Base-by-base conservation (phyloP, 2,329 filamentous ascomycete genomes). In the Epichloe bromicola region DNA sequence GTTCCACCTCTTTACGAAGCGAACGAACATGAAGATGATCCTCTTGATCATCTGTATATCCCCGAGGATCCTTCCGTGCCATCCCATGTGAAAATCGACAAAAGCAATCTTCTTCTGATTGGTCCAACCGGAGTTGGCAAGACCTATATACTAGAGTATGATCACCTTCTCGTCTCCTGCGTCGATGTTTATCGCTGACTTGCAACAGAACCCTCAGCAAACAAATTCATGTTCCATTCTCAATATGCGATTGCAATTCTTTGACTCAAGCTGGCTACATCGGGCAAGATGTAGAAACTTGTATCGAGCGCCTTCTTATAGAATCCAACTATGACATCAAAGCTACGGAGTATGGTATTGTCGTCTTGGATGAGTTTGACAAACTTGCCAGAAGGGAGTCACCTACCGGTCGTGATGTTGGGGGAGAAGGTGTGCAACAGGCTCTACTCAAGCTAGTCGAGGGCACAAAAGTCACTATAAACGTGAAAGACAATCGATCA, bases 251-350 rank as follows among this genome's bases (percentile, higher is more conserved):
- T 67, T 97, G 91, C 67, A 96, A 93, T 48, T 87, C 90, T 5
- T 89, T 97, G 56, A 97, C 91, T 0, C 91, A 96, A 69, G 91
- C 91, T 4, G 91, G 93, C 26, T 98, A 98, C 61, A 96, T 98
- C 58, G 93, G 93, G 33, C 91, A 97, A 63, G 93, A 98, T 63
- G 91, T 91, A n/a, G 93, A 98, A 64, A 84, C 88, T 1, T 96
- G 91, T 60, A 88, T 98, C 40, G 88, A 96, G 62, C 79, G 93
- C 43, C 75, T 98, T 26, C 74, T 98, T 10, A 86, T 94, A 51
- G 89, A 94, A 53, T 83, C 91, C 8, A 91, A 94, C 64, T 95
- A 95, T 66, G 86, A 95, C 58, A 80, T 93, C 30, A 81, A 82
- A 53, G 82, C 85, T 50, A 85, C 89, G 7, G 91, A 98, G 64